Conservation (phyloP, 441 rosid species). For the Populus tomentosa region DNA sequence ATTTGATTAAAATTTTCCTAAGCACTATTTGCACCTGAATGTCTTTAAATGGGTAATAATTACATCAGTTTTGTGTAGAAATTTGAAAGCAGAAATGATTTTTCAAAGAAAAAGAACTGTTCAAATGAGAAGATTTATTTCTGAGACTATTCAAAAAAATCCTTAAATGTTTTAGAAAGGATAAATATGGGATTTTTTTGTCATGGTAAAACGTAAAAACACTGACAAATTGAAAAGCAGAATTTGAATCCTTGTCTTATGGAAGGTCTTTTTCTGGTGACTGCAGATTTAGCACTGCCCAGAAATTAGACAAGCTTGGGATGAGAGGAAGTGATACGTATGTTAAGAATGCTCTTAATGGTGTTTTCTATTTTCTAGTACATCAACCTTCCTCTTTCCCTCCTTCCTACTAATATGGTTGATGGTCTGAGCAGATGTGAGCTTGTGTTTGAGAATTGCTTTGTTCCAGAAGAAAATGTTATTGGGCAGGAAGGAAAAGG, state of each 20-base stretch:
- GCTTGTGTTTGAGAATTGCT: constrained; percentile 92
- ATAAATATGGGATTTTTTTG: background rate
- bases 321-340: constrained; percentile 99
- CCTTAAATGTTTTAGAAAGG: background rate
- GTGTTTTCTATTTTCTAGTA: constrained; percentile 14
- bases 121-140: background rate
- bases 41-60: background rate
- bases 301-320: constrained; percentile 94
- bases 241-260: constrained; percentile 5
- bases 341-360: constrained; percentile 20
- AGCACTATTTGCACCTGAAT: background rate
- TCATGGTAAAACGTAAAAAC: background rate
- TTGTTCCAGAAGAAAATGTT: constrained; percentile 85
- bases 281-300: constrained; percentile 94
- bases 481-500: constrained; percentile 95
- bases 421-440: constrained; percentile 67
- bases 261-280: constrained; percentile 19
- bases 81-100: background rate
- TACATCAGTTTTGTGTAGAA: background rate
- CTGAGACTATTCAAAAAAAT: background rate
- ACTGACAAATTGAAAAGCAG: background rate
- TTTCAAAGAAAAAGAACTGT: background rate
- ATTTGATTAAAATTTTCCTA: background rate
- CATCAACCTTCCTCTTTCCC: constrained; percentile 4
- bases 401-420: constrained; percentile 25